Conservation (phyloP, 2,329 filamentous ascomycete genomes). For the Aspergillus luchuensis region DNA sequence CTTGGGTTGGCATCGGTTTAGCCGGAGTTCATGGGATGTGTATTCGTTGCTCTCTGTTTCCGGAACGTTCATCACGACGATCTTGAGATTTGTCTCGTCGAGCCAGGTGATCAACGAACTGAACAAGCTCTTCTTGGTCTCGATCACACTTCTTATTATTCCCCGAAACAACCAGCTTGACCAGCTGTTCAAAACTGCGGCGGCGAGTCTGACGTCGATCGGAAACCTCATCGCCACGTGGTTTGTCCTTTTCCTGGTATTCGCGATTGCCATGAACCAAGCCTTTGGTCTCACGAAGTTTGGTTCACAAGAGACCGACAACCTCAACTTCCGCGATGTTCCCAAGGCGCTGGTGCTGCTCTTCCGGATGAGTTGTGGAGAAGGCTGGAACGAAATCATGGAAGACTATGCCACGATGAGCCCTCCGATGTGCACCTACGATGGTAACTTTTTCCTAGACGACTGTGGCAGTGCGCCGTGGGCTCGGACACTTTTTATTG, state of each 20-base stretch:
- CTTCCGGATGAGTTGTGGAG: slow-evolving; percentile 89
- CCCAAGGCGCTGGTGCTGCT: slow-evolving; percentile 91
- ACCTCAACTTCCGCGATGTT: slow-evolving; percentile 90
- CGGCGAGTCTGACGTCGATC: slow-evolving; percentile 87
- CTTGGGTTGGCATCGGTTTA: slow-evolving; percentile 87
- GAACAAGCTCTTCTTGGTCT: slow-evolving; percentile 92
- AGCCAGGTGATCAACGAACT: slow-evolving; percentile 70
- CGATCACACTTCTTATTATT: slow-evolving; percentile 85
- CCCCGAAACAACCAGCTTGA: slow-evolving; percentile 96
- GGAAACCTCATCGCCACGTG: slow-evolving; percentile 91
- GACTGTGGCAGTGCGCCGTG: slow-evolving; percentile 91
- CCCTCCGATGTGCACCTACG: slow-evolving; percentile 77
- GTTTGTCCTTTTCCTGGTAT: slow-evolving; percentile 95
- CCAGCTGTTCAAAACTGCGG: slow-evolving; percentile 97
- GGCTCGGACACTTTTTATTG: slow-evolving; percentile 86
- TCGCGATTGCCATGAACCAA: slow-evolving; percentile 93
- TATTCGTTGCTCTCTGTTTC: slow-evolving; percentile 79
- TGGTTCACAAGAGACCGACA: slow-evolving; percentile 68
- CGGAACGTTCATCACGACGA: slow-evolving; percentile 79
- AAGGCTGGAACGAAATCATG: slow-evolving; percentile 97
- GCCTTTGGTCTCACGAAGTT: slow-evolving; percentile 94
- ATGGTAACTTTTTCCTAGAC: slow-evolving; percentile 73
- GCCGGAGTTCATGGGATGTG: slow-evolving; percentile 91
- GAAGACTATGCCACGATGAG: slow-evolving; percentile 84
- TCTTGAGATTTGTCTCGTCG: slow-evolving; percentile 66